phyloP scores from a whole-genome alignment of 768 basidiomycete species.

The Russula lepida region DNA sequence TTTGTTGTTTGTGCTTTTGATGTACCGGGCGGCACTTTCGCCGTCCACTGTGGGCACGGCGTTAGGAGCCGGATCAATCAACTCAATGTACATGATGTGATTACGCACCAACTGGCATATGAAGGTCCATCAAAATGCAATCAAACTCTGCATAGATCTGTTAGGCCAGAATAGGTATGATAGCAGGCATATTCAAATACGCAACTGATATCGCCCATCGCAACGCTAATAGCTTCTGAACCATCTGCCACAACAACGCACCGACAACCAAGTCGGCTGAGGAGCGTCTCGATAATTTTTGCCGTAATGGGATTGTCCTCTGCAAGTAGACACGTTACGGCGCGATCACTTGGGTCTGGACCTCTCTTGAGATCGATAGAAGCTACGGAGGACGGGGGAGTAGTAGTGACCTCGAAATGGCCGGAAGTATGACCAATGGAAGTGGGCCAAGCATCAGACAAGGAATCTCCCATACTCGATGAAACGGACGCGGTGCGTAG shows the following conservation, averaged over 20 bases:
- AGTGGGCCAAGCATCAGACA: conserved; percentile 65
- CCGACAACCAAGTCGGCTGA: conserved; percentile 90
- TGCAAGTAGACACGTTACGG: conserved; percentile 89
- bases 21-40: conserved; percentile 93
- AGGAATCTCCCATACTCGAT: conserved; percentile 64
- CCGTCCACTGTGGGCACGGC: conserved; percentile 62
- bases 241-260: conserved; percentile 95
- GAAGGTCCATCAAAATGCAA: conserved; percentile 89
- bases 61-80: conserved; percentile 4
- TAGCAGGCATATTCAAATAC: conserved; percentile 21
- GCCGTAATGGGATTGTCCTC: conserved; percentile 98
- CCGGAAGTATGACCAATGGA: conserved; percentile 44
- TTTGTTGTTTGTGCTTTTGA: conserved; percentile 94
- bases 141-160: conserved; percentile 66
- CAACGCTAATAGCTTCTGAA: conserved; percentile 93
- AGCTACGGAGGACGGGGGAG: conserved; percentile 78
- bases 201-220: conserved; percentile 92
- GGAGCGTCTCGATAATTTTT: conserved; percentile 92
- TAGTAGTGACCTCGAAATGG: conserved; percentile 53
- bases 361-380: conserved; percentile 73
- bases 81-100: conserved; percentile 19
- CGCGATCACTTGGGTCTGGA: conserved; percentile 72
- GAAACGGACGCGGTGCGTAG: conserved; percentile 81
- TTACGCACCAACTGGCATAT: conserved; percentile 86
- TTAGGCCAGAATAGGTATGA: conserved; percentile 5